phyloP scores from a whole-genome alignment of 2,329 filamentous ascomycete species.

The Fusarium kyushuense region DNA sequence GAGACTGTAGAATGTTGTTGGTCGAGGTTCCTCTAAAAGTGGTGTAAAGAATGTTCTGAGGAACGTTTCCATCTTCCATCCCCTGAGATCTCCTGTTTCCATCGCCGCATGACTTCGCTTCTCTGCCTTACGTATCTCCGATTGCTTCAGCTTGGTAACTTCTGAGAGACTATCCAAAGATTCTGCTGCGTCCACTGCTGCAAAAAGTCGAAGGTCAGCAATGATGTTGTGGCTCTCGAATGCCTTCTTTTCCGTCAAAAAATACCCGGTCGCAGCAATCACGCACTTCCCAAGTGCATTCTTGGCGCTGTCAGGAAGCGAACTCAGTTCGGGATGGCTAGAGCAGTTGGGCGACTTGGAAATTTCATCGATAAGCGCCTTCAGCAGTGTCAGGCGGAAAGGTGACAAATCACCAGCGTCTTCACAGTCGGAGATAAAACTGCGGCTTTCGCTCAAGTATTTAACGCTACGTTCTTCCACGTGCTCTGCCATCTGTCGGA shows the following conservation, averaged over 20 bases:
- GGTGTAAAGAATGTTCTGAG: slow-evolving; percentile 55
- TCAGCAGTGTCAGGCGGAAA: slow-evolving; percentile 54
- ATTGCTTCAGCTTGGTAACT: slow-evolving; percentile 46
- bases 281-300: slow-evolving; percentile 48
- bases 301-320: slow-evolving; percentile 45
- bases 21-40: slow-evolving; percentile 50
- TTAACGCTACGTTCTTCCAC: slow-evolving; percentile 57
- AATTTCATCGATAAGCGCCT: slow-evolving; percentile 50
- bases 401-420: slow-evolving; percentile 45
- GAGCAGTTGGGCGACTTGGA: slow-evolving; percentile 47
- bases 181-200: slow-evolving; percentile 52
- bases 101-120: slow-evolving; percentile 52
- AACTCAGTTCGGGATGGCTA: slow-evolving; percentile 42
- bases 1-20: slow-evolving; percentile 51
- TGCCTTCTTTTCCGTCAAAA: slow-evolving; percentile 50
- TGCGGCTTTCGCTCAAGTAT: slow-evolving; percentile 53
- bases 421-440: slow-evolving; percentile 46
- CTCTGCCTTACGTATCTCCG: slow-evolving; percentile 53
- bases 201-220: slow-evolving; percentile 49
- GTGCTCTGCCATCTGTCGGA: slow-evolving; percentile 60
- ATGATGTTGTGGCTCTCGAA: slow-evolving; percentile 41
- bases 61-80: slow-evolving; percentile 62
- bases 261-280: slow-evolving; percentile 43
- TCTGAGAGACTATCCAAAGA: slow-evolving; percentile 40
- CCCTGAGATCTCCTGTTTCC: slow-evolving; percentile 53